Conservation (phyloP, 306 rosid genomes). For the Cucumis melo region DNA sequence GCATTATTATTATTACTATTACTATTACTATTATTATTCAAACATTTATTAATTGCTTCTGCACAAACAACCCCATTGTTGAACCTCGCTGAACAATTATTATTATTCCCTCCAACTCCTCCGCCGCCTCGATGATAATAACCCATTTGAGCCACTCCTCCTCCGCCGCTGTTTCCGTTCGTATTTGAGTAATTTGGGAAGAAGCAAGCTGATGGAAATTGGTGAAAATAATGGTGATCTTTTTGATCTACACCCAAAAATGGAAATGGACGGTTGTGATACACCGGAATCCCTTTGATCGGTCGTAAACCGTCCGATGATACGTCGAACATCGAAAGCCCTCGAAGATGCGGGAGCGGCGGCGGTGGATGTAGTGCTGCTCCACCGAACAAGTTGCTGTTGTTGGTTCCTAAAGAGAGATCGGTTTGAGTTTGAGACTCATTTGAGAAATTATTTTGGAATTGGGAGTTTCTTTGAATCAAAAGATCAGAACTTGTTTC, state of each 20-base stretch:
- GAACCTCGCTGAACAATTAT: conserved; percentile 3
- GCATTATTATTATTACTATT: not conserved
- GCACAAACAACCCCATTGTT: conserved; percentile 21
- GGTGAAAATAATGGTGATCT: conserved; percentile 18
- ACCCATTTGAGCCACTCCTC: conserved; percentile 4
- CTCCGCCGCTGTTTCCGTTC: not conserved
- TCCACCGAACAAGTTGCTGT: conserved; percentile 12
- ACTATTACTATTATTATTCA: not conserved
- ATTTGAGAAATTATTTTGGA: not conserved
- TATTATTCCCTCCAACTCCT: not conserved
- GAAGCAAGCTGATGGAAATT: conserved; percentile 12
- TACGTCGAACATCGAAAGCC: conserved; percentile 39
- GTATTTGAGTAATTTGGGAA: conserved; percentile 27
- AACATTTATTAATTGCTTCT: conserved; percentile 25
- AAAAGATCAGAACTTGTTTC: conserved; percentile 11
- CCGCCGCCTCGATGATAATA: conserved; percentile 1
- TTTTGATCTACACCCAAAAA: conserved; percentile 41
- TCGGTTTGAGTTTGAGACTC: conserved; percentile 40
- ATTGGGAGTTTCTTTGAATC: conserved; percentile 3
- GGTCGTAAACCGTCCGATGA: conserved; percentile 46
- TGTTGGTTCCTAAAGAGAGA: conserved; percentile 48
- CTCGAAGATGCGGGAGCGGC: conserved; percentile 20
- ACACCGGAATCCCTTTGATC: conserved; percentile 82
- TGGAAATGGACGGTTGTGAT: conserved; percentile 74
- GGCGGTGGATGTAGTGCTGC: not conserved